Conservation (phyloP, 2,329 filamentous ascomycete genomes). For the Monosporascus sp. region DNA sequence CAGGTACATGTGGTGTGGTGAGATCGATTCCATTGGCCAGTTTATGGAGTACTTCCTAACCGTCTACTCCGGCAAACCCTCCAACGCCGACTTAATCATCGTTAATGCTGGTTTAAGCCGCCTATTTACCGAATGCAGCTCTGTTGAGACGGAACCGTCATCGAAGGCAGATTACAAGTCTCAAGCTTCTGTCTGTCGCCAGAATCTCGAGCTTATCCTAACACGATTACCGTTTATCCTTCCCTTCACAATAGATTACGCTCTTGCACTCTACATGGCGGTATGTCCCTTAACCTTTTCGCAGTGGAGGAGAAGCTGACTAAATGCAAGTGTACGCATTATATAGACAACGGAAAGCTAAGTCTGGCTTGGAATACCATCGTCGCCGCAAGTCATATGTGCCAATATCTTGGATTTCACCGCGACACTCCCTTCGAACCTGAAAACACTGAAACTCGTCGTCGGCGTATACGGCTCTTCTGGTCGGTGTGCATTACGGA, state of each 20-base stretch:
- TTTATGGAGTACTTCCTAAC: slow-evolving; percentile 29
- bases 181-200: slow-evolving; percentile 19
- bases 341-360: slow-evolving; percentile 13
- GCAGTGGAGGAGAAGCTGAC: too few relatives aligned
- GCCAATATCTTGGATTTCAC: slow-evolving; percentile 16
- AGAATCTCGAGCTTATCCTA: slow-evolving; percentile 27
- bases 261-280: slow-evolving; percentile 13
- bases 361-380: slow-evolving; percentile 18
- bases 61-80: slow-evolving; percentile 28
- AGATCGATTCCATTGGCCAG: slow-evolving; percentile 22
- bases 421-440: slow-evolving; percentile 6
- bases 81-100: slow-evolving; percentile 29
- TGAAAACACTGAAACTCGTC: slow-evolving; percentile 5
- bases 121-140: slow-evolving; percentile 21
- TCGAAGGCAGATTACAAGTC: slow-evolving; percentile 18
- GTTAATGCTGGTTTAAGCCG: slow-evolving; percentile 27
- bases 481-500: slow-evolving; percentile 22
- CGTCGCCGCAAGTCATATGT: slow-evolving; percentile 11
- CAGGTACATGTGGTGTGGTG: slow-evolving; percentile 19
- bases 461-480: slow-evolving; percentile 14
- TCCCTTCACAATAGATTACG: slow-evolving; percentile 24
- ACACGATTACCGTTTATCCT: slow-evolving; percentile 27
- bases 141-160: slow-evolving; percentile 1
- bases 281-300: slow-evolving; percentile 5
- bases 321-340: too few relatives aligned